Percentiles rank a stretch among this genome's conserved stretches.
These are phyloP conservation scores for Tuber brumale DNA, from an alignment of 495 filamentous ascomycete species.

Conservation along the genomic window DNA sequence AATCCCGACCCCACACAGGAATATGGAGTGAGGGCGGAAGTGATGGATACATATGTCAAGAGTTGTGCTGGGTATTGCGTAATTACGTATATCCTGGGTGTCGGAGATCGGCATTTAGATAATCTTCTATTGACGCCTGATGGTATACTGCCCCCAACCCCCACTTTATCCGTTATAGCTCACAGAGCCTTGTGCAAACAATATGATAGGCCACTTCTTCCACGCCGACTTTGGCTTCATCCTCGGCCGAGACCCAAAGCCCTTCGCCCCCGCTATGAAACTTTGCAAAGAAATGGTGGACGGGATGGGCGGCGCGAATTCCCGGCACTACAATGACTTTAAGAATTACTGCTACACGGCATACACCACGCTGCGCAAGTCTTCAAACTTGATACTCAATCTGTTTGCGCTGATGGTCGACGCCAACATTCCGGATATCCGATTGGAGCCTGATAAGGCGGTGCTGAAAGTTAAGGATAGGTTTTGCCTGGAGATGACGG, in stretches of 20 bases:
- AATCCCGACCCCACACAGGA: slow-evolving; percentile 81
- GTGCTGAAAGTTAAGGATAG: slow-evolving; percentile 91
- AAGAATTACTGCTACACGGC: slow-evolving; percentile 94
- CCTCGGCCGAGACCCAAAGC: slow-evolving; percentile 93
- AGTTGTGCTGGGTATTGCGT: slow-evolving; percentile 97
- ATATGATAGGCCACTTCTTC: slow-evolving; percentile 69
- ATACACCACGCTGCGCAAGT: slow-evolving; percentile 84
- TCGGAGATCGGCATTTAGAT: slow-evolving; percentile 92
- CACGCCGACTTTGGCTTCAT: slow-evolving; percentile 98
- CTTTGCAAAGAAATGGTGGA: slow-evolving; percentile 97
- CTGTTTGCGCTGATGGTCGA: slow-evolving; percentile 95
- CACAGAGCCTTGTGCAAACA: neutral
- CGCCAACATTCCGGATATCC: slow-evolving; percentile 92
- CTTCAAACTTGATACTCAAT: slow-evolving; percentile 85
- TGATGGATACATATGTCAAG: slow-evolving; percentile 92
- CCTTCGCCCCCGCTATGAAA: slow-evolving; percentile 94
- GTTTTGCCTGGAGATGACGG: slow-evolving; percentile 83
- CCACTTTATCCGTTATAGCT: neutral
- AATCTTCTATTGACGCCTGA: slow-evolving; percentile 87
- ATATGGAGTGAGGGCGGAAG: slow-evolving; percentile 80
- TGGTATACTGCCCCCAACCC: slow-evolving; percentile 41
- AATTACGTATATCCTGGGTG: slow-evolving; percentile 97
- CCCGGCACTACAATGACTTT: slow-evolving; percentile 75
- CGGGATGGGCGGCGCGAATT: slow-evolving; percentile 82
- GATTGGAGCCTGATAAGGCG: slow-evolving; percentile 82